Base-by-base conservation (phyloP, 164 flowering plant genomes). In the Stephania japonica region DNA sequence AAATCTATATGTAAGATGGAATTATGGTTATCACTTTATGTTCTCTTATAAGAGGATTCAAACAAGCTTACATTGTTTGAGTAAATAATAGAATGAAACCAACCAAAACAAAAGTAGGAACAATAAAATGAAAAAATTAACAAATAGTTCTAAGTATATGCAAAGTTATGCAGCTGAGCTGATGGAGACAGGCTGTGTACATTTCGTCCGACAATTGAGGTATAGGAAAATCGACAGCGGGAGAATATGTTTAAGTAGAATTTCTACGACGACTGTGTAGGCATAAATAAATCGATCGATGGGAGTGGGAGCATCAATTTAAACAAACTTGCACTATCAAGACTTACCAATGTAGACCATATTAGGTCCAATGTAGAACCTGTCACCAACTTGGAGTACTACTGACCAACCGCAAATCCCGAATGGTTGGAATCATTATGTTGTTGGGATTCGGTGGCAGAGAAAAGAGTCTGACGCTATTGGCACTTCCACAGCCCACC, bases 271-370 rank as follows among this genome's bases (percentile, higher is more conserved):
- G 24, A 38, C 53, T 61, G 68, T 38, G 21, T 43, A 68, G 10
- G 47, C 56, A 59, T 53, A 53, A 71, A 69, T 50, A 42, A 75
- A 80, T 68, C 73, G 77, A 80, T 79, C 76, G 70, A 59, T 23
- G 42, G 61, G 44, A 47, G 68, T 44, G 42, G 67, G 70, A 61
- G 72, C 42, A 72, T 24, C 76, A 41, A 27, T 56, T 21, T 27
- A 41, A 69, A 50, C 69, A 43, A 44, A 42, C 65, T n/a, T n/a
- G n/a, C n/a, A n/a, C n/a, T n/a, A n/a, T n/a, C n/a, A n/a, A n/a
- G n/a, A n/a, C n/a, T n/a, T n/a, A n/a, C n/a, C n/a, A n/a, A n/a
- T n/a, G n/a, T n/a, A n/a, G n/a, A n/a, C n/a, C n/a, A n/a, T n/a
- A n/a, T n/a, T n/a, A n/a, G 73, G 49, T 70, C 69, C 69, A 72